Evolutionary conservation across 2,329 filamentous ascomycete species (phyloP).

Genomic region (Pyrenophora tritici-repentis): DNA sequence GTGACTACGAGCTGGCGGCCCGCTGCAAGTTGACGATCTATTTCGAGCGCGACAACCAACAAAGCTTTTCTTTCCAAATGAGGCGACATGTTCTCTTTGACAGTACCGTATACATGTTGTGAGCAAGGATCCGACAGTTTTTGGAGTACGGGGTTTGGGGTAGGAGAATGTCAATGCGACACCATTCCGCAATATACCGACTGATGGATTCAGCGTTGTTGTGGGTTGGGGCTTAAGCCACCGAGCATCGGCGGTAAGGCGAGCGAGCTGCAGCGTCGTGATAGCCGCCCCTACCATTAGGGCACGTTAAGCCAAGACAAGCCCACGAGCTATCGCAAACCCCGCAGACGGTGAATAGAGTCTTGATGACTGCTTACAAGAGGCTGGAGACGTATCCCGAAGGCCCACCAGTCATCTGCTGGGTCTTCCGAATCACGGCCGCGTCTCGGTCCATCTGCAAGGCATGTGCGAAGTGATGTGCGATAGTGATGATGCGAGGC

Average conservation of each 20-base stretch:
- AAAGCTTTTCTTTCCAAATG: conserved; percentile 16
- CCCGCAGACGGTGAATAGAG: not conserved
- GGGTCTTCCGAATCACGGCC: not conserved
- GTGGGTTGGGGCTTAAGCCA: conserved; percentile 12
- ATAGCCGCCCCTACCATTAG: conserved; percentile 20
- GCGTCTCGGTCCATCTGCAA: not conserved
- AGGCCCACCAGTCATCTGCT: conserved; percentile 1
- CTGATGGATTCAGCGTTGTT: not conserved
- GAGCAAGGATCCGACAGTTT: not conserved
- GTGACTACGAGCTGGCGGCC: conserved; percentile 40
- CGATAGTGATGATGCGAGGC: not conserved
- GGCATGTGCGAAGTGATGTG: not conserved
- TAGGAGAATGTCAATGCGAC: not conserved
- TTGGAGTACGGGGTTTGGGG: not conserved
- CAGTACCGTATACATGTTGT: not conserved
- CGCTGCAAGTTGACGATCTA: conserved; percentile 41
- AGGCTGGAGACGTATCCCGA: not conserved
- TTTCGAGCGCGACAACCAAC: conserved; percentile 34
- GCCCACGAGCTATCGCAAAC: conserved; percentile 1
- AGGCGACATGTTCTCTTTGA: conserved; percentile 12
- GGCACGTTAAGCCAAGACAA: conserved; percentile 1
- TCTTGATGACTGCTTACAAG: not conserved
- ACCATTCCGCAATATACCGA: not conserved
- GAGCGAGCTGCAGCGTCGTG: conserved; percentile 3
- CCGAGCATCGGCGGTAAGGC: conserved; percentile 16